Conservation (phyloP, 305 asterid species). For the Lippia alba region DNA sequence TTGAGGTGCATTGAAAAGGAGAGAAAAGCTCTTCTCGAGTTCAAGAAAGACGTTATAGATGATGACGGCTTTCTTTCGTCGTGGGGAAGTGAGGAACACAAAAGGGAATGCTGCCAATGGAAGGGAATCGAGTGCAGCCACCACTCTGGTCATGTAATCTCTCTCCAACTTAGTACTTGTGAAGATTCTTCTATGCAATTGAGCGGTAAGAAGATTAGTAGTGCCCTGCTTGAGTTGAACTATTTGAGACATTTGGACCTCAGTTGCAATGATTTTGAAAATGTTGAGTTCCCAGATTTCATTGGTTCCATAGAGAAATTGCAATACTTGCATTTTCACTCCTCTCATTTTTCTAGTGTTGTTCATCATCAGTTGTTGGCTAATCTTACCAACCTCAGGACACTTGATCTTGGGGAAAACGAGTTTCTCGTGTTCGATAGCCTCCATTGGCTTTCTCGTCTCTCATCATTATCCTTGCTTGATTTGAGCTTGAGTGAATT, state of each 20-base stretch:
- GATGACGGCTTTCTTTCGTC: background rate
- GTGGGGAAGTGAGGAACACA: slow-evolving; percentile 21
- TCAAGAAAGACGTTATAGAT: slow-evolving; percentile 15
- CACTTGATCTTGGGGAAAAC: slow-evolving; percentile 30
- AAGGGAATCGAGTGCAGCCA: slow-evolving; percentile 13
- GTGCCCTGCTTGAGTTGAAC: slow-evolving; percentile 9
- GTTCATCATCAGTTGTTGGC: slow-evolving; percentile 40
- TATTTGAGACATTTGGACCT: slow-evolving; percentile 22
- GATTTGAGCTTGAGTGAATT: too few species aligned
- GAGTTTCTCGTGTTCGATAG: slow-evolving; percentile 2
- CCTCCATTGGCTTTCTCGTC: slow-evolving; percentile 40
- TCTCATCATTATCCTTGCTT: too few species aligned
- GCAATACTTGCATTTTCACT: slow-evolving; percentile 25
- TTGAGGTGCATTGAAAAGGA: slow-evolving; percentile 32
- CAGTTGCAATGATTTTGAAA: slow-evolving; percentile 12
- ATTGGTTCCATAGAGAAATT: slow-evolving; percentile 36
- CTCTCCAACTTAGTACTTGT: background rate
- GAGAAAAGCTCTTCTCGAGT: slow-evolving; percentile 37
- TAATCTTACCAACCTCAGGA: slow-evolving; percentile 35
- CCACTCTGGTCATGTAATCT: slow-evolving; percentile 23
- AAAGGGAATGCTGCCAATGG: slow-evolving; percentile 34
- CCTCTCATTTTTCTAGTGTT: background rate
- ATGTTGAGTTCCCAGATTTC: slow-evolving; percentile 29
- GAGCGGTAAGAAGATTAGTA: background rate
- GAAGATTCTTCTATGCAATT: background rate